These are phyloP conservation scores for Calonectria hawksworthii DNA, from an alignment of 2,329 filamentous ascomycete species.

Conservation along the genomic window DNA sequence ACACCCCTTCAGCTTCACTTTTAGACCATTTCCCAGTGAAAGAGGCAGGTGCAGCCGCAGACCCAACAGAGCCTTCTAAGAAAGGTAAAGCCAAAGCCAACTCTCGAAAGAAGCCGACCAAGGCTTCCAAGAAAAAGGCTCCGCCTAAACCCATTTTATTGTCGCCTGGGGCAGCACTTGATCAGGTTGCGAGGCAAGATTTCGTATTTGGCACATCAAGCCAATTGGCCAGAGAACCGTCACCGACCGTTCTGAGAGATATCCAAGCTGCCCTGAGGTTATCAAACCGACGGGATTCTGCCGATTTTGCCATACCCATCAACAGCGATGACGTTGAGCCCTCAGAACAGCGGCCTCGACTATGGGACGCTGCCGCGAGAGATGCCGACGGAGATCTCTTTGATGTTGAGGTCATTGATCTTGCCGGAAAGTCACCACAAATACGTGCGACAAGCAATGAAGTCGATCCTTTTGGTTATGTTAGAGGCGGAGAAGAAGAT, in stretches of 20 bases:
- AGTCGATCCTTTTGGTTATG: constrained; percentile 58
- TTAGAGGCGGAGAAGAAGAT: constrained; percentile 19
- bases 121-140: constrained; percentile 56
- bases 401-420: constrained; percentile 72
- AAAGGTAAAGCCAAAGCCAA: constrained; percentile 51
- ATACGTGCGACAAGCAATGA: constrained; percentile 40
- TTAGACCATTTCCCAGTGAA: constrained; percentile 56
- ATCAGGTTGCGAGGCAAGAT: constrained; percentile 77
- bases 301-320: constrained; percentile 56
- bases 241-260: constrained; percentile 74
- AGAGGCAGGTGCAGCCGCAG: constrained; percentile 1
- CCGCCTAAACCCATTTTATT: constrained; percentile 67
- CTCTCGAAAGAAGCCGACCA: constrained; percentile 50
- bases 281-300: constrained; percentile 63
- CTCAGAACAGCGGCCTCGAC: constrained; percentile 52
- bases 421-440: constrained; percentile 60
- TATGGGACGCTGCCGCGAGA: constrained; percentile 81
- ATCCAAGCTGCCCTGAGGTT: constrained; percentile 72
- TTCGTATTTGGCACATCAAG: constrained; percentile 91
- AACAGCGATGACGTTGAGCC: constrained; percentile 56
- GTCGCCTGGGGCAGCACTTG: constrained; percentile 77
- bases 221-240: constrained; percentile 81
- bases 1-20: constrained; percentile 55
- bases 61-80: constrained; percentile 19
- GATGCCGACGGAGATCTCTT: constrained; percentile 75